Evolutionary conservation across 306 rosid species (phyloP), one percentile per base, ranked within the genome.

Genomic region (Crataegus laevigata): DNA sequence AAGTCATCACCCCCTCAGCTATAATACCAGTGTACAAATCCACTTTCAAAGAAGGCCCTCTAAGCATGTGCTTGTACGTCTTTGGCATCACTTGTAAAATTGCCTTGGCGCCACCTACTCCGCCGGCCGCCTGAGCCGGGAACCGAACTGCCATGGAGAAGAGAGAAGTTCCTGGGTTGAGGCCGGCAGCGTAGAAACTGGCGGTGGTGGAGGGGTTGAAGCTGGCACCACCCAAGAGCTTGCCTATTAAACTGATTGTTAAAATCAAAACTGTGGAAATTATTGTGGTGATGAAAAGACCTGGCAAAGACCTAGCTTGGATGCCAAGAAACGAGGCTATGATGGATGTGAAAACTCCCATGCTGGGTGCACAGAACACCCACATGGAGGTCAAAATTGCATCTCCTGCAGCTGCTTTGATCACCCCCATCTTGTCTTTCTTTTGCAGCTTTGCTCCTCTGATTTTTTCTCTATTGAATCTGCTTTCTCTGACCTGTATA

Each of bases 1-100:
- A 84, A 14, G 85, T 85, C 75, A 86, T 78, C 5, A 68, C 18
- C 54, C 88, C 89, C 32, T 89, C 96, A 2, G 81, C 92, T 0
- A 83, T 8, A n/a, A 89, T 87, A 19, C 96, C 94, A 5, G 74
- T 84, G 13, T 82, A 87, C 66, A 86, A 74, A 11, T 83, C 89
- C 68, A 86, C 94, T 79, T 82, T 81, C 91, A 89, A 77, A 28
- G 75, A 78, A 71, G 92, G 94, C 25, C 97, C 91, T 58, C 73
- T 81, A 10, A 87, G 75, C 84, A 80, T 77, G 36, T 75, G 43
- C 21, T 77, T 75, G 75, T 84, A 85, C 24, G 80, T 64, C 0
- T 12, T 17, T 14, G 94, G 87, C 51, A 87, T 66, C 25, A 80
- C 75, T 15, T 52, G 78, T 34, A 82, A 38, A 22, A 87, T 61